Evolutionary conservation across 352 stramenopile genomes (phyloP), one percentile per base, ranked within the genome.

Genomic region (Phytophthora pseudosyringae): DNA sequence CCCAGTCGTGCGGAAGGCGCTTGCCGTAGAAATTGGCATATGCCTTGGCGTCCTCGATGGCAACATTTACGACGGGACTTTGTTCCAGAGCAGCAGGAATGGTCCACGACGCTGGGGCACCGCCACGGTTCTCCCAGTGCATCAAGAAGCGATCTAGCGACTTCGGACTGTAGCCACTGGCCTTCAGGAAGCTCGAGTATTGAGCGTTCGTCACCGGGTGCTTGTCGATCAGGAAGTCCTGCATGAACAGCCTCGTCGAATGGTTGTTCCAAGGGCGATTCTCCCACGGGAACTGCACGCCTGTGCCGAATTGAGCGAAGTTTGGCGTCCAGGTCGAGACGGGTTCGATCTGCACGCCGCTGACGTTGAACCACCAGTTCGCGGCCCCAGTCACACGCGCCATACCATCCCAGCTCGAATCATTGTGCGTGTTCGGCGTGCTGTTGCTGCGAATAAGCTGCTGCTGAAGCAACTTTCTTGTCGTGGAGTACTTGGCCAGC

Each of bases 271-370:
- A 90, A n/a, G 88, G 86, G 2, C 83, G 80, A 15, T 75, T 46
- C 43, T 96, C 86, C 86, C 88, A 95, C 6, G 86, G 86, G 49
- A 95, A 96, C 59, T 95, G 88, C 44, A 96, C 87, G 12, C 87
- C 88, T 0, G 75, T 79, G 25, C 87, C 87, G 29, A 81, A 91
- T 18, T 84, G 45, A 26, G 56, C 50, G 35, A 69, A 80, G 15
- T 72, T 83, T 1, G 87, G 87, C 0, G 86, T 95, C 87, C 85
- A 94, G 28, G 65, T 63, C 3, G 56, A 50, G 4, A 93, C 87
- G 11, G 87, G 87, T 45, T 95, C 87, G 44, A 95, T 92, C 60
- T 93, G 82, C 41, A 95, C 83, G 32, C 81, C 83, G 33, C 69
- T 84, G 26, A 92, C 85, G 41, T 90, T 92, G 60, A 95, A 95